Base-by-base conservation (phyloP, 1,284 basidiomycete genomes). In the Agroathelia rolfsii region DNA sequence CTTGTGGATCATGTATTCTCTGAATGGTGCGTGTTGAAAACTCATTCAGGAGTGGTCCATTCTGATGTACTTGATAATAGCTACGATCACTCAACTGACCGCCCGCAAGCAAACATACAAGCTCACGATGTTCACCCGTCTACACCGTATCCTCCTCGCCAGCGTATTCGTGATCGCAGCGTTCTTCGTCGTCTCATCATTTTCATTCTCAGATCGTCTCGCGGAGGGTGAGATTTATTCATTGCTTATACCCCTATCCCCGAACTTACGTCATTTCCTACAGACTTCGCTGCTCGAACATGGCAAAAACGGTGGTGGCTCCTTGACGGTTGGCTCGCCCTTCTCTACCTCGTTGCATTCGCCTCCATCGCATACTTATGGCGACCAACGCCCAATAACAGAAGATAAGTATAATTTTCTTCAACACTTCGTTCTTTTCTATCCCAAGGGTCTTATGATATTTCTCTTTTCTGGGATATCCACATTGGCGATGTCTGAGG, bases 231-330 rank as follows among this genome's bases (percentile, higher is more conserved):
- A 20, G 57, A 46, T n/a, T 18, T 31, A 14, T 28, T 31, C 29
- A n/a, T n/a, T n/a, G n/a, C n/a, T n/a, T n/a, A n/a, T n/a, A n/a
- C n/a, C n/a, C n/a, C n/a, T n/a, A n/a, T n/a, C n/a, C n/a, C n/a
- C n/a, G n/a, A n/a, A n/a, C n/a, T n/a, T n/a, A n/a, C n/a, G n/a
- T n/a, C n/a, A n/a, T n/a, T n/a, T n/a, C n/a, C 10, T 26, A 8
- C 39, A 89, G 88, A 94, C 51, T 97, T 94, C 50, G 83, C 87
- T 5, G 85, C 93, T 2, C 80, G 82, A 41, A 86, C 88, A n/a
- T 98, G 94, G 94, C 73, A 72, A 42, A 74, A 77, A 34, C 77
- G 93, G 32, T 99, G 95, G 95, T 89, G 92, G 74, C 62, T 98
- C 10, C 69, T 98, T 26, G 95, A 98, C 48, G 95, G 92, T 11